Base-by-base conservation (phyloP, 2,329 filamentous ascomycete species). In the Geosmithia morbida region DNA sequence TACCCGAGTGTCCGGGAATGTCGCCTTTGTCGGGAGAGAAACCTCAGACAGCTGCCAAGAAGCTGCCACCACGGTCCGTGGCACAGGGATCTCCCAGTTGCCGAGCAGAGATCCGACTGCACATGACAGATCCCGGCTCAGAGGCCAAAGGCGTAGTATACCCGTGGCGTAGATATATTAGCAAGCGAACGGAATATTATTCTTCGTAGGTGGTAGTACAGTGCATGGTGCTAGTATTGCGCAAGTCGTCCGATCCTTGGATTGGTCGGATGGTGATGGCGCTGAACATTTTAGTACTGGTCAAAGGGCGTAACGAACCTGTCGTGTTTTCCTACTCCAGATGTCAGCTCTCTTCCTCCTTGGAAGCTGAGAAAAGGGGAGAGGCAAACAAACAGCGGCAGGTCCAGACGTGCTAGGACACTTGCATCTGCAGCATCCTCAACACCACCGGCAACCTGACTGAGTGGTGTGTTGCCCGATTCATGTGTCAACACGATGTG, bases 91-190 rank as follows among this genome's bases (percentile, higher is more conserved):
- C 26, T 19, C 10, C 43, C 11, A 42, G n/a, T 20, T 20, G 40
- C 26, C 18, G 45, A 46, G n/a, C 45, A 46, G 33, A 40, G 29
- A 46, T 40, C 45, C 33, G 20, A 40, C 45, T 46, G 45, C 45
- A 46, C 29, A 46, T 46, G 33, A 46, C 37, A 33, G 45, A 46
- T 46, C 45, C 13, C 45, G 19, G 45, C 45, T 18, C 33, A 45
- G 29, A 18, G 19, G 16, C 18, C 43, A 11, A 37, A 37, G 33
- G 11, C 33, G 14, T 13, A 16, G 11, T 37, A 16, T 16, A 37
- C 14, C 11, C 14, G 14, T 16, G 33, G 10, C 33, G 33, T 37
- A 30, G 11, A 11, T 30, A 30, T 11, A 16, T 37, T 16, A 16
- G 3, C 33, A 11, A 37, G 33, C 13, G 14, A 37, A 26, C 22